A percentile compares a stretch with the other conserved stretches of the same genome.
phyloP scores from a whole-genome alignment of 768 basidiomycete species.

The Lactifluus volemus region DNA sequence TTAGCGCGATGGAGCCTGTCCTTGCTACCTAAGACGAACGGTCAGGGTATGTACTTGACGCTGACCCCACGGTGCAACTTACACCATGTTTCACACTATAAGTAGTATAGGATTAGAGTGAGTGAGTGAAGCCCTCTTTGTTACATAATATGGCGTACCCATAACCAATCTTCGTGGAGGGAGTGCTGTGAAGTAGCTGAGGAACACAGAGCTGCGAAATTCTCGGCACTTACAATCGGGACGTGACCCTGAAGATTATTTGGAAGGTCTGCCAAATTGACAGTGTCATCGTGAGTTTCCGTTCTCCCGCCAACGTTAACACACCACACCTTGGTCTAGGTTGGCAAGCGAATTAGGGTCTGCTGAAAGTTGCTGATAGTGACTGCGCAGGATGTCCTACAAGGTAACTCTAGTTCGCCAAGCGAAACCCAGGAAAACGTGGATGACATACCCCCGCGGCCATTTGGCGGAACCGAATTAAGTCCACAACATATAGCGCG shows the following conservation, averaged over 20 bases:
- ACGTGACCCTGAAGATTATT: slow-evolving; percentile 91
- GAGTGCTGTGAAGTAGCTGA: slow-evolving; percentile 49
- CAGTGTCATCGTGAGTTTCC: background rate
- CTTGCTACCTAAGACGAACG: slow-evolving; percentile 52
- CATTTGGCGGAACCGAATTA: slow-evolving; percentile 84
- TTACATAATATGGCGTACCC: slow-evolving; percentile 46
- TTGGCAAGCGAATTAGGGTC: slow-evolving; percentile 94
- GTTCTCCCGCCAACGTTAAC: background rate
- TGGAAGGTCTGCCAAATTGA: slow-evolving; percentile 63
- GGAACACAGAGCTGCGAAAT: slow-evolving; percentile 1
- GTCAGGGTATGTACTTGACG: background rate
- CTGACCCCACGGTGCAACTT: slow-evolving; percentile 26
- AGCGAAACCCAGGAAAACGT: background rate
- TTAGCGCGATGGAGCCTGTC: slow-evolving; percentile 72
- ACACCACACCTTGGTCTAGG: slow-evolving; percentile 83
- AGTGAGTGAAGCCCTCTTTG: background rate
- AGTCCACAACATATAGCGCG: slow-evolving; percentile 92
- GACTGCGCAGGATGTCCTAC: slow-evolving; percentile 80
- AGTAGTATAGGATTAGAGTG: slow-evolving; percentile 41
- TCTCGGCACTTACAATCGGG: slow-evolving; percentile 65
- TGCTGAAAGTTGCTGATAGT: slow-evolving; percentile 89
- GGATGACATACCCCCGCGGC: slow-evolving; percentile 46
- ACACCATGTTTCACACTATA: slow-evolving; percentile 98
- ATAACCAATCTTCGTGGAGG: slow-evolving; percentile 89
- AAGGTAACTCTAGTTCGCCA: background rate